These are phyloP conservation scores for Xylariaceae sp. DNA, from an alignment of 2,329 filamentous ascomycete genomes.

Conservation along the genomic window DNA sequence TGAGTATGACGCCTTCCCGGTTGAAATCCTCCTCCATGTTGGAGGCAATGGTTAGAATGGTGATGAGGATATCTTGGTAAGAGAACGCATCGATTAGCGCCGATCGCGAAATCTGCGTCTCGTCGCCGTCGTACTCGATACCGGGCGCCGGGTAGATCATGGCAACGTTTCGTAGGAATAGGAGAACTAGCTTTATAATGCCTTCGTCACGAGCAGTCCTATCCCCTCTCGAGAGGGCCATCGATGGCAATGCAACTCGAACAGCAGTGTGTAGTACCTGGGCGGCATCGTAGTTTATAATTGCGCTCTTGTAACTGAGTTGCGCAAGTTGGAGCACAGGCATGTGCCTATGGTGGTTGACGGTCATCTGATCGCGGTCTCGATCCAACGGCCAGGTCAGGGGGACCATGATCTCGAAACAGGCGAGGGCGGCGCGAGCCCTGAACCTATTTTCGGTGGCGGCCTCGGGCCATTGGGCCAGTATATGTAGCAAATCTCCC, in stretches of 20 bases:
- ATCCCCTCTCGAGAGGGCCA: conserved; percentile 73
- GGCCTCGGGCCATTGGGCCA: conserved; percentile 74
- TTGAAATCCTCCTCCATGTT: conserved; percentile 93
- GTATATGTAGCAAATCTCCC: conserved; percentile 83
- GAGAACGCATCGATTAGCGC: conserved; percentile 84
- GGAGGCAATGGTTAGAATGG: conserved; percentile 80
- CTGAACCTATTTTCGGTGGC: conserved; percentile 68
- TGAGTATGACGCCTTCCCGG: conserved; percentile 77
- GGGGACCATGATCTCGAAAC: conserved; percentile 84
- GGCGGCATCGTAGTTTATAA: conserved; percentile 76
- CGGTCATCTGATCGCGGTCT: conserved; percentile 72
- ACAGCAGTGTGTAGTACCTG: conserved; percentile 76
- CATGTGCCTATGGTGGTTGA: conserved; percentile 88
- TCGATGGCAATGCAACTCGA: conserved; percentile 75
- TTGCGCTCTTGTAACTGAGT: conserved; percentile 79
- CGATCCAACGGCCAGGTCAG: conserved; percentile 90
- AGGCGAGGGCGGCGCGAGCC: conserved; percentile 74
- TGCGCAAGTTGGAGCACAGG: conserved; percentile 86
- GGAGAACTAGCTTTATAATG: conserved; percentile 84
- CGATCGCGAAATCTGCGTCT: conserved; percentile 81
- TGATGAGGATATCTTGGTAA: conserved; percentile 81
- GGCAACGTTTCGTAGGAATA: conserved; percentile 82
- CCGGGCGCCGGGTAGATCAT: conserved; percentile 73
- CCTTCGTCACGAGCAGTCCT: conserved; percentile 76
- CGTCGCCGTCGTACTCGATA: conserved; percentile 76